These are phyloP conservation scores for Polytrichum commune DNA, from an alignment of 225 moss, liverwort and hornwort species.

Conservation along the genomic window DNA sequence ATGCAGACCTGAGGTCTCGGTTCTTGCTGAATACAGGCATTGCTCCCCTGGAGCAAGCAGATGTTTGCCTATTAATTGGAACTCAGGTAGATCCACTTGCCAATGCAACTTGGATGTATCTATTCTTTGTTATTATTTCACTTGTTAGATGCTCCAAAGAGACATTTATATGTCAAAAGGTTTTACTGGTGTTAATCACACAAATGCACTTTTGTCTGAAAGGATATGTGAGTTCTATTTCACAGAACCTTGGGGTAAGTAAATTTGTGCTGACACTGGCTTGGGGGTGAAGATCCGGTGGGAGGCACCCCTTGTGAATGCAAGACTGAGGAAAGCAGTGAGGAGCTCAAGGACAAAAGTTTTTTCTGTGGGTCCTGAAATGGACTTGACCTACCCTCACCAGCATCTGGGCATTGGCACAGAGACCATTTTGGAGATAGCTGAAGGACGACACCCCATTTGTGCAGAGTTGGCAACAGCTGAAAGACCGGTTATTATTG, in stretches of 20 bases:
- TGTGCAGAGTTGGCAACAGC: constrained; percentile 70
- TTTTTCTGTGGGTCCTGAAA: constrained; percentile 60
- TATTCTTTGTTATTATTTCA: too few relatives aligned
- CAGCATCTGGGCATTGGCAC: constrained; percentile 70
- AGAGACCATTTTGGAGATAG: constrained; percentile 64
- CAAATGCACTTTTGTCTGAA: too few relatives aligned
- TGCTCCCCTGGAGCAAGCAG: constrained; percentile 80
- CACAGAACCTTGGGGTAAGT: too few relatives aligned
- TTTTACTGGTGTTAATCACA: too few relatives aligned
- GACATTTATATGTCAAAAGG: too few relatives aligned
- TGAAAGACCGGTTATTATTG: constrained; percentile 69
- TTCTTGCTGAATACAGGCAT: constrained; percentile 90
- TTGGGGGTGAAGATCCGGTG: constrained; percentile 56
- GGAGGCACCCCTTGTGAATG: constrained; percentile 82
- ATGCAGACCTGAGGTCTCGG: constrained; percentile 78
- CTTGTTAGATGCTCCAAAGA: too few relatives aligned
- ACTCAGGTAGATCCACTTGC: constrained; percentile 54
- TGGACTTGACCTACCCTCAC: constrained; percentile 67
- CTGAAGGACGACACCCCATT: constrained; percentile 78
- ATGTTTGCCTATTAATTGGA: constrained; percentile 81
- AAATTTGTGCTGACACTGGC: background rate
- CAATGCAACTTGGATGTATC: too few relatives aligned
- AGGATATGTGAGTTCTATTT: too few relatives aligned
- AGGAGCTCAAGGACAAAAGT: constrained; percentile 65
- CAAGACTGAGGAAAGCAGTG: constrained; percentile 82